These are phyloP conservation scores for Ceratocystis eucalypticola DNA, from an alignment of 2,329 filamentous ascomycete genomes.

Conservation along the genomic window DNA sequence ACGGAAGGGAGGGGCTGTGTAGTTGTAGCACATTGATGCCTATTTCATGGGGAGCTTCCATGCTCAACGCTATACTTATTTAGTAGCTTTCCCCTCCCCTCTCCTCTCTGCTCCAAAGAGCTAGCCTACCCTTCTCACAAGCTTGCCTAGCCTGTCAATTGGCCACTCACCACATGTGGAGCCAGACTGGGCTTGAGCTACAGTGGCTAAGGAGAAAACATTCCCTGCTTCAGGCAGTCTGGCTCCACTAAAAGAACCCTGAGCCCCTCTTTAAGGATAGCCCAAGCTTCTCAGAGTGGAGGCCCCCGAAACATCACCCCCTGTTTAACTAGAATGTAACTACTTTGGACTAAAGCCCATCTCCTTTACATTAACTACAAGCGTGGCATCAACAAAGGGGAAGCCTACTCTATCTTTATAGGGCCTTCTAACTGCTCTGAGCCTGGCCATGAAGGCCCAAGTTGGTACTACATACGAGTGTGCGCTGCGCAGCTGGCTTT, in stretches of 20 bases:
- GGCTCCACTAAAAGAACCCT: neutral
- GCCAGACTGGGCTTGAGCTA: neutral
- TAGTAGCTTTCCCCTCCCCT: neutral
- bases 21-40: neutral
- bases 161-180: neutral
- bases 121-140: neutral
- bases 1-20: neutral
- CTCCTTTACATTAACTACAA: neutral
- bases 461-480: neutral
- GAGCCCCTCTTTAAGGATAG: neutral
- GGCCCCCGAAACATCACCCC: neutral
- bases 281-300: neutral
- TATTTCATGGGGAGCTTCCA: neutral
- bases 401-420: too few species aligned
- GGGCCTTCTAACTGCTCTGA: too few species aligned
- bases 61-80: neutral
- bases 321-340: neutral
- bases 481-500: too few species aligned
- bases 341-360: neutral
- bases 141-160: neutral
- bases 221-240: neutral
- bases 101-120: neutral
- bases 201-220: neutral
- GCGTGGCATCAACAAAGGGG: slow-evolving; percentile 2
- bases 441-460: neutral